Conservation (phyloP, 805 yeast genomes). For the Schwanniomyces sp. region DNA sequence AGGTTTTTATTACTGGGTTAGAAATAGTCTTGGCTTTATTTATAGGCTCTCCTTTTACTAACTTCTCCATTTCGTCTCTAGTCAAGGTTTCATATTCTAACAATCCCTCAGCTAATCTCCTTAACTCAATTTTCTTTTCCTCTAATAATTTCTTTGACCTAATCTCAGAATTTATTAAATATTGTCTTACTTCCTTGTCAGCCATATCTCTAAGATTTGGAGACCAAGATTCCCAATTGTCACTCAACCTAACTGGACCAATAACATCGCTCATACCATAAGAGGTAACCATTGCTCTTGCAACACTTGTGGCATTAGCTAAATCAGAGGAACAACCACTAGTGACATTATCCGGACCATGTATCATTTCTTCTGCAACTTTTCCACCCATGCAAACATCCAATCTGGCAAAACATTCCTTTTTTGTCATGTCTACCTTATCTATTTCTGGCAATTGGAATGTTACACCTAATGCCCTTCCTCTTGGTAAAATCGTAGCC, state of each 20-base stretch:
- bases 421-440: constrained; percentile 87
- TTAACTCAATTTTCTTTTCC: constrained; percentile 67
- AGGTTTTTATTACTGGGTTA: constrained; percentile 58
- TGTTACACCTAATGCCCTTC: constrained; percentile 94
- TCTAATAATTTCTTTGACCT: constrained; percentile 71
- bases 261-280: constrained; percentile 94
- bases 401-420: constrained; percentile 84
- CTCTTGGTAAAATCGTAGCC: constrained; percentile 96
- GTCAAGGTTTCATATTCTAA: constrained; percentile 94
- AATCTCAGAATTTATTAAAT: constrained; percentile 72
- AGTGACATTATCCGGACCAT: constrained; percentile 90
- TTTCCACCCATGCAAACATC: constrained; percentile 99
- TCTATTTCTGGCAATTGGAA: constrained; percentile 98
- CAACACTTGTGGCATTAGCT: constrained; percentile 85
- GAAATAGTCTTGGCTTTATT: constrained; percentile 67
- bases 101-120: constrained; percentile 87
- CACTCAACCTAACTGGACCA: constrained; percentile 89
- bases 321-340: constrained; percentile 95
- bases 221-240: constrained; percentile 95
- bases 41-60: constrained; percentile 77
- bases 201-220: constrained; percentile 84
- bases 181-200: constrained; percentile 83
- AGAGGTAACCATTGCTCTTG: constrained; percentile 94
- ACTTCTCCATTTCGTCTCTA: constrained; percentile 83
- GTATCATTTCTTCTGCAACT: constrained; percentile 90